Evolutionary conservation across 2,329 filamentous ascomycete species (phyloP), one percentile per base, ranked within the genome.

Genomic region (Curvularia spicifera): DNA sequence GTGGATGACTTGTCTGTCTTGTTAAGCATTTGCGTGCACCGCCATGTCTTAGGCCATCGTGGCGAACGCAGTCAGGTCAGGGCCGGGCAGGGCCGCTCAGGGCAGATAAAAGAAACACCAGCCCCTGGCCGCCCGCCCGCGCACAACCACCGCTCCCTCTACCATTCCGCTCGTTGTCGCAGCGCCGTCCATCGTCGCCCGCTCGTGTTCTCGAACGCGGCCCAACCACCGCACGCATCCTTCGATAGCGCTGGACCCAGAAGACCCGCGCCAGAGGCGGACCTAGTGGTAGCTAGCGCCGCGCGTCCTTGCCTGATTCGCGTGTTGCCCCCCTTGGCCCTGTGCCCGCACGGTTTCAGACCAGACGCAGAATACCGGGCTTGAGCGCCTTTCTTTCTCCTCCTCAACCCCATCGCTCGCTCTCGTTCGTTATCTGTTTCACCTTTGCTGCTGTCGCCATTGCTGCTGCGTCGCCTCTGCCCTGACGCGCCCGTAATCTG

Each of bases 391-490:
- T 49, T 56, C 59, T 56, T 60, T 49, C 54, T 49, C 56, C 56
- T 52, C 58, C 63, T 65, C 61, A 46, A 61, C 56, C 46, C 62
- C 61, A 63, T 66, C 61, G 54, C 57, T 55, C 57, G 50, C 56
- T 58, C 64, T 58, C 64, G 65, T 69, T 66, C 70, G 67, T 71
- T 72, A 57, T 64, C 73, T 71, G 73, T 76, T 76, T 76, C 73
- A 72, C 60, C 47, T 64, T 64, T 52, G 56, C 58, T 62, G 63
- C 63, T 53, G 52, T 42, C 12, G 20, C 57, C 52, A 47, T 42
- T 31, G 20, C 39, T 40, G 18, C 39, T 40, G 39, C 18, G 24
- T 29, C 26, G 28, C 26, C 6, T 12, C 8, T 20, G 40, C 40
- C 20, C 13, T 5, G 35, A 37, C 51, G 44, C 42, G 48, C 42